phyloP scores from a whole-genome alignment of 1,139 yeast species.

The Yamadazyma epiphylla region DNA sequence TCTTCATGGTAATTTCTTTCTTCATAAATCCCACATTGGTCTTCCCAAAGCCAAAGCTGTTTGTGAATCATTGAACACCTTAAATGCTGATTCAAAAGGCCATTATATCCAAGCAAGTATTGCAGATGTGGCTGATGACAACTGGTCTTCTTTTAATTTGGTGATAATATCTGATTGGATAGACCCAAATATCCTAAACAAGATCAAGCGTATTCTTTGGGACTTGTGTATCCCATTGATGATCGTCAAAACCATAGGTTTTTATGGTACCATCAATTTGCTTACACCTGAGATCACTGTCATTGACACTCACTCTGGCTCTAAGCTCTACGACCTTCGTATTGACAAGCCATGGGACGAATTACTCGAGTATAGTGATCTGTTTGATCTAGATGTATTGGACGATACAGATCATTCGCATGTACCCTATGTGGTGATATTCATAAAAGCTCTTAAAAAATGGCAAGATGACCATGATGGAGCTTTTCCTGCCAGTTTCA shows the following conservation, averaged over 20 bases:
- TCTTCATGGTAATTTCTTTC: constrained; percentile 60
- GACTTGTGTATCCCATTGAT: constrained; percentile 49
- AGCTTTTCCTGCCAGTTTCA: constrained; percentile 38
- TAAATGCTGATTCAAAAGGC: constrained; percentile 60
- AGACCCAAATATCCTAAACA: constrained; percentile 4
- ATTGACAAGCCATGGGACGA: constrained; percentile 76
- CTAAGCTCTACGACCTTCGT: constrained; percentile 63
- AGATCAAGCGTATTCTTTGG: constrained; percentile 40
- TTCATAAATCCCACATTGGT: constrained; percentile 46
- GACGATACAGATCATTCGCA: constrained; percentile 57
- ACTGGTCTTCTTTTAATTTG: constrained; percentile 52
- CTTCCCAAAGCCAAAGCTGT: constrained; percentile 35
- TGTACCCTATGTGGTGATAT: constrained; percentile 69
- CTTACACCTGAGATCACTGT: constrained; percentile 53
- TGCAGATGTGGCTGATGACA: constrained; percentile 15
- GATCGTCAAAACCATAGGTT: constrained; percentile 53
- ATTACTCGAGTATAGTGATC: constrained; percentile 48
- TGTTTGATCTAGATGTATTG: constrained; percentile 44
- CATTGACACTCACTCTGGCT: constrained; percentile 72
- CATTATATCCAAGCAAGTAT: constrained; percentile 19
- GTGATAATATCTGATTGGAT: constrained; percentile 46
- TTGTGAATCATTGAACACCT: constrained; percentile 41
- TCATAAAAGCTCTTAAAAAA: constrained; percentile 50
- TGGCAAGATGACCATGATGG: constrained; percentile 38
- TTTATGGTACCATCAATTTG: constrained; percentile 62